These are phyloP conservation scores for Euphrasia confusa DNA, from an alignment of 257 asterid species.

Conservation along the genomic window DNA sequence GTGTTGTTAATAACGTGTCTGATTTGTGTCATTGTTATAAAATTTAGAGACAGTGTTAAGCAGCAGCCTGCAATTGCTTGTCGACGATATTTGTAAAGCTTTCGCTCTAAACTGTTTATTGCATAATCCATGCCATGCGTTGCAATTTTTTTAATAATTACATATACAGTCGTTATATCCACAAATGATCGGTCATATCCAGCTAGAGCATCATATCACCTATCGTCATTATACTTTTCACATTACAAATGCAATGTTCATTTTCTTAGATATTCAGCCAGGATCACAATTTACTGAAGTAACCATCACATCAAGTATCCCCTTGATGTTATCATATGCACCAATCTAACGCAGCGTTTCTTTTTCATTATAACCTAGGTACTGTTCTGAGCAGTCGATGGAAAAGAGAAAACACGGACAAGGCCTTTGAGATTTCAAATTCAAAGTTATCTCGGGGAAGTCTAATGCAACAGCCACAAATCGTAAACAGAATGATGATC, in stretches of 20 bases:
- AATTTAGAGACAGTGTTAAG: too few relatives aligned
- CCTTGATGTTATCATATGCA: constrained; percentile 8
- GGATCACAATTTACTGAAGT: not conserved
- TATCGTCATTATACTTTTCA: not conserved
- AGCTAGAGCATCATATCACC: not conserved
- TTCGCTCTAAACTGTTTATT: too few relatives aligned
- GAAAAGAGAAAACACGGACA: constrained; percentile 29
- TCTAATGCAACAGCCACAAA: too few relatives aligned
- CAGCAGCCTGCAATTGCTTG: too few relatives aligned
- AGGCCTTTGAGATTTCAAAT: constrained; percentile 18
- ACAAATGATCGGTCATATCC: too few relatives aligned
- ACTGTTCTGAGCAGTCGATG: constrained; percentile 45
- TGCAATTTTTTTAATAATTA: not conserved
- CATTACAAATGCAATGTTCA: not conserved
- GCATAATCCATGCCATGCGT: not conserved
- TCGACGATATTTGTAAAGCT: too few relatives aligned
- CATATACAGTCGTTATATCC: not conserved
- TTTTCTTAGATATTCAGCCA: not conserved
- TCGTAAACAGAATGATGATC: too few relatives aligned
- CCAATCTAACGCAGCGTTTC: not conserved
- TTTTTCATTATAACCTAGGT: constrained; percentile 34
- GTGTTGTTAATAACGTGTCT: too few relatives aligned
- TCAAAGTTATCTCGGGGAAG: too few relatives aligned
- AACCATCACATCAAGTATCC: not conserved
- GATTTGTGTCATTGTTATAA: too few relatives aligned